Evolutionary conservation across 768 basidiomycete genomes (phyloP).

Genomic region (Calocybe cyanea): DNA sequence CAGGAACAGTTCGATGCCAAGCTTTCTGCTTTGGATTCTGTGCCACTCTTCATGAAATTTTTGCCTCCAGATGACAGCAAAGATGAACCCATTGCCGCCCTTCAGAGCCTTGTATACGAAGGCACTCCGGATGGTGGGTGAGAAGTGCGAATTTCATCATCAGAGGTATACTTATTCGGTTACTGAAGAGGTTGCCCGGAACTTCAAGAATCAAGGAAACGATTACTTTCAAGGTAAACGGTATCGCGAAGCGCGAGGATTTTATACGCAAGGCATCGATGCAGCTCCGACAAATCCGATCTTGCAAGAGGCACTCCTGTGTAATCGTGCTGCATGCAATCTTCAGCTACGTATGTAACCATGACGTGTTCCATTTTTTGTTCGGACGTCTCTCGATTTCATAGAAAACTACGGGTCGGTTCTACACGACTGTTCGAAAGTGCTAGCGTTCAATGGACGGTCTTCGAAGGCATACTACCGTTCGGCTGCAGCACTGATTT

Average conservation of each 20-base stretch:
- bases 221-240: constrained; percentile 88
- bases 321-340: constrained; percentile 93
- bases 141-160: constrained; percentile 10
- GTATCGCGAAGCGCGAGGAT: constrained; percentile 81
- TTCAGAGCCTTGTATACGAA: constrained; percentile 84
- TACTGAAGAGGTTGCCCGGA: constrained; percentile 74
- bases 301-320: constrained; percentile 65
- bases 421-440: constrained; percentile 79
- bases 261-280: constrained; percentile 89
- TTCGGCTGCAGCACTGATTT: constrained; percentile 72
- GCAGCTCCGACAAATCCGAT: constrained; percentile 65
- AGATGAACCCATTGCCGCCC: constrained; percentile 68
- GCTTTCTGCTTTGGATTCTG: constrained; percentile 50
- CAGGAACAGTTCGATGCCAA: constrained; percentile 32
- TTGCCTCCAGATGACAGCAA: constrained; percentile 69
- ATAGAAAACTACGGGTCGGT: constrained; percentile 88
- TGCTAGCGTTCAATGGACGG: constrained; percentile 53
- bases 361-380: neutral
- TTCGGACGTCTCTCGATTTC: neutral
- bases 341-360: constrained; percentile 69
- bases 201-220: constrained; percentile 95
- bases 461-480: constrained; percentile 87
- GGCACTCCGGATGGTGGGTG: constrained; percentile 91
- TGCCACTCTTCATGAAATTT: constrained; percentile 92
- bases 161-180: neutral